A percentile compares a stretch with the other conserved stretches of the same genome.
phyloP scores from a whole-genome alignment of 2,329 filamentous ascomycete genomes.

The Aspergillus luchuensis region DNA sequence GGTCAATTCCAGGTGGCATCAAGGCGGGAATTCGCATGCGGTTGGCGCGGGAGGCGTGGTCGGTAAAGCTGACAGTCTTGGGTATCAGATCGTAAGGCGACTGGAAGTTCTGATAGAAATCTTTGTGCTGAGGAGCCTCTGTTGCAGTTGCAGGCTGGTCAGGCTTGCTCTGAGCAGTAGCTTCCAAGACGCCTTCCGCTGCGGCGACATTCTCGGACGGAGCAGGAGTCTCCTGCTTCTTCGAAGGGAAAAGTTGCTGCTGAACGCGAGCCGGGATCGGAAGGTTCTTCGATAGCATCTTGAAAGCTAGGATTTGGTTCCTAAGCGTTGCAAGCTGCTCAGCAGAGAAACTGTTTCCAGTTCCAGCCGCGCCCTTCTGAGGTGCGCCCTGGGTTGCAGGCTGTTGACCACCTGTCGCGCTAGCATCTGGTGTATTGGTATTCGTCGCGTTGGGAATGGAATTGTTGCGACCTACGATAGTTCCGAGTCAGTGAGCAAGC shows the following conservation, averaged over 20 bases:
- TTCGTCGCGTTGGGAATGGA: conserved; percentile 37
- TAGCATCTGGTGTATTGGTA: conserved; percentile 24
- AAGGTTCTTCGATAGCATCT: conserved; percentile 82
- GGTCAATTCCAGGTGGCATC: conserved; percentile 84
- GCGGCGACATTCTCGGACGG: conserved; percentile 38
- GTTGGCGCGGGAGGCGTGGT: conserved; percentile 74
- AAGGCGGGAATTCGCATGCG: conserved; percentile 82
- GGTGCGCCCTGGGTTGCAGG: conserved; percentile 21
- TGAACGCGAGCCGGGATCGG: conserved; percentile 78
- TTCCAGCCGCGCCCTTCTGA: conserved; percentile 33
- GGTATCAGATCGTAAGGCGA: conserved; percentile 66
- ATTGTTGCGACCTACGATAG: conserved; percentile 36
- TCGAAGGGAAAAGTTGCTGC: conserved; percentile 74
- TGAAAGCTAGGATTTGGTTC: conserved; percentile 89
- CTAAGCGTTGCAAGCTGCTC: conserved; percentile 78
- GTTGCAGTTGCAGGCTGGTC: conserved; percentile 34
- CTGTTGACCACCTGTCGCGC: conserved; percentile 25
- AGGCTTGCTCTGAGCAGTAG: conserved; percentile 38
- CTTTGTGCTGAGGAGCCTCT: conserved; percentile 35
- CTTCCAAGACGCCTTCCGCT: conserved; percentile 41
- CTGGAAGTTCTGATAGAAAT: conserved; percentile 70
- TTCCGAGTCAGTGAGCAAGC: neutral
- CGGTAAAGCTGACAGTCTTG: conserved; percentile 71
- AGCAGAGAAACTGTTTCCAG: conserved; percentile 66
- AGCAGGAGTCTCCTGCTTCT: conserved; percentile 41